Evolutionary conservation across 1,139 yeast species (phyloP), one percentile per base, ranked within the genome.

Genomic region (Suhomyces wounanorum): DNA sequence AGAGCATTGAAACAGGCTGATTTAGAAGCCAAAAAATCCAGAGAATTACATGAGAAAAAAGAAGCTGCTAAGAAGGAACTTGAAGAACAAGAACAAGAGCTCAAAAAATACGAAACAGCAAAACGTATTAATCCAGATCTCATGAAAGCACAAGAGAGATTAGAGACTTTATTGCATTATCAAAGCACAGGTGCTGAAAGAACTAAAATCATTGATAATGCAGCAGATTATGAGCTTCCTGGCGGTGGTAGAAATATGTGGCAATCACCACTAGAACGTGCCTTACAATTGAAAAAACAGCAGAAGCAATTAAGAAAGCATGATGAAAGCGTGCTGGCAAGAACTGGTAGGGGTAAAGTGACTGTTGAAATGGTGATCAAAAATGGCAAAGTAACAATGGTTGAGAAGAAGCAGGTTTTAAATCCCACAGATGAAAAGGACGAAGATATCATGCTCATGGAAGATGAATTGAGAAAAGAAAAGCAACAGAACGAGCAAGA

Each of bases 191-290:
- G 96, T 6, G 91, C 92, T 1, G 95, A 90, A 64, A 77, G 99
- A 64, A 94, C 98, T 0, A 84, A 82, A 60, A 91, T 95, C 56
- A 92, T 95, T 41, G 99, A 95, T 63, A 87, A 90, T 62, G 97
- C 96, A 0, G 84, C 96, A 7, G 99, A 95, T 65, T 94, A 85
- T 64, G 95, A 87, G 47, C 55, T 79, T 44, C 83, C 84, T 0
- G 61, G 72, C 4, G 80, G 81, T 44, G 47, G 45, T 6, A 71
- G 81, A 1, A 83, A 78, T 59, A 76, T 84, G 58, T 95, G 99
- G 99, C 85, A 96, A 0, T 82, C 89, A 5, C 94, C 97, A 0
- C 78, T 86, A 46, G 98, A 95, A 62, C 82, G 95, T 58, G 98
- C 97, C 0, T 74, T 90, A 51, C 82, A 79, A 51, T 74, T 94